phyloP scores from a whole-genome alignment of 257 asterid species.

The Leptodermis oblonga region DNA sequence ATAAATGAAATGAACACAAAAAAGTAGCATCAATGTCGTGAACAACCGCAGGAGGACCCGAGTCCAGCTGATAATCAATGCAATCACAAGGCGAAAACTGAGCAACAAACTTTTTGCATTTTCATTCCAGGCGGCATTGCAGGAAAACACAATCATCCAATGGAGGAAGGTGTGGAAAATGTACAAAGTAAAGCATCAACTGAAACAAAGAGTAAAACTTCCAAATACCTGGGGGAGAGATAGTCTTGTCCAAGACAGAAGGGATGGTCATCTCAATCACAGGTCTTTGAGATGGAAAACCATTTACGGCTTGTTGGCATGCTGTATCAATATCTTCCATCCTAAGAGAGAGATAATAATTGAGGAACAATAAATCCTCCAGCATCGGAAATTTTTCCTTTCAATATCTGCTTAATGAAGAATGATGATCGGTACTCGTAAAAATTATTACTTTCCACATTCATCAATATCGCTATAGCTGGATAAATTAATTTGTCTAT shows the following conservation, averaged over 20 bases:
- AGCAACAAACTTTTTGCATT: not conserved
- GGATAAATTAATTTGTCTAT: not conserved
- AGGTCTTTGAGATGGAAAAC: conserved; percentile 80
- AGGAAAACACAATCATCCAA: not conserved
- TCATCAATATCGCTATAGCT: not conserved
- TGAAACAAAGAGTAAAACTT: not conserved
- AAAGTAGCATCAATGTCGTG: not conserved
- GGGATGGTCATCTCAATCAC: conserved; percentile 98
- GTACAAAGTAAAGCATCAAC: not conserved
- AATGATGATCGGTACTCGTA: not conserved
- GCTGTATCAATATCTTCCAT: conserved; percentile 82
- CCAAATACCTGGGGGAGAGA: conserved; percentile 74
- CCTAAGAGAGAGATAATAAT: conserved; percentile 29
- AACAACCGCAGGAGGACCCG: not conserved
- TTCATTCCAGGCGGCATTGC: not conserved
- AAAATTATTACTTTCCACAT: not conserved
- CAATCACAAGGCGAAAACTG: not conserved
- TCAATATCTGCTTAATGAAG: not conserved
- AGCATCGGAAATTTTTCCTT: not conserved
- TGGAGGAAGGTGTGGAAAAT: not conserved
- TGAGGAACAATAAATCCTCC: not conserved
- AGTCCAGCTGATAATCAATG: not conserved
- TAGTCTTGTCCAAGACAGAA: conserved; percentile 78
- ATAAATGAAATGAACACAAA: not conserved
- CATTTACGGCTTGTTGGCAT: conserved; percentile 67